Percentiles rank a stretch among this genome's conserved stretches.
Evolutionary conservation across 495 filamentous ascomycete species (phyloP).

Genomic region (Opeltia flavorubescens): DNA sequence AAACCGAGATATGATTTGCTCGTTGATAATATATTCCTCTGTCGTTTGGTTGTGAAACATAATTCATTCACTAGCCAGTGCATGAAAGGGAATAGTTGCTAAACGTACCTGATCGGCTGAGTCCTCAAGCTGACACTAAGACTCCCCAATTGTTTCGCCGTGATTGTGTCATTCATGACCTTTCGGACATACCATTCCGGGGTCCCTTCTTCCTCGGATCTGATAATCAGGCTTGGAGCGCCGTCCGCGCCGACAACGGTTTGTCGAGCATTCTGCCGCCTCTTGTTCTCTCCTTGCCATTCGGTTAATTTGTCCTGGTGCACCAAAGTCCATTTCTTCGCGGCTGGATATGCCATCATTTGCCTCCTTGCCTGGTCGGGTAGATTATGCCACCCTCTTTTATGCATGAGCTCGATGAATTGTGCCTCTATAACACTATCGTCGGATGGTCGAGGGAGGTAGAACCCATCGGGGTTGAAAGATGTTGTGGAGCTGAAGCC

Average conservation of each 20-base stretch:
- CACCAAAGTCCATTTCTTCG: constrained; percentile 95
- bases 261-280: constrained; percentile 52
- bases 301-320: constrained; percentile 90
- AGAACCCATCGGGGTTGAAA: constrained; percentile 42
- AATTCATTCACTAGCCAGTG: no score
- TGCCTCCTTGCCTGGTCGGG: constrained; percentile 91
- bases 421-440: constrained; percentile 81
- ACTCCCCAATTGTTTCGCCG: constrained; percentile 78
- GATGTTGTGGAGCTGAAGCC: constrained; percentile 34
- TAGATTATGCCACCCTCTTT: constrained; percentile 89
- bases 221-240: constrained; percentile 48
- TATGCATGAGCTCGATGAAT: constrained; percentile 89
- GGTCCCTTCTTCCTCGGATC: constrained; percentile 84
- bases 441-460: constrained; percentile 60
- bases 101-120: constrained; percentile 66
- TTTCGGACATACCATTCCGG: constrained; percentile 98
- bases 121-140: constrained; percentile 88
- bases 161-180: constrained; percentile 91
- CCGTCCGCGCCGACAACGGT: constrained; percentile 46
- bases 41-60: no score
- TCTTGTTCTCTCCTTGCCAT: constrained; percentile 87
- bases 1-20: no score
- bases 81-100: no score
- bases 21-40: no score
- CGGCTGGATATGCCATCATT: constrained; percentile 84